These are phyloP conservation scores for Saccharata proteae DNA, from an alignment of 2,329 filamentous ascomycete genomes.

Conservation along the genomic window DNA sequence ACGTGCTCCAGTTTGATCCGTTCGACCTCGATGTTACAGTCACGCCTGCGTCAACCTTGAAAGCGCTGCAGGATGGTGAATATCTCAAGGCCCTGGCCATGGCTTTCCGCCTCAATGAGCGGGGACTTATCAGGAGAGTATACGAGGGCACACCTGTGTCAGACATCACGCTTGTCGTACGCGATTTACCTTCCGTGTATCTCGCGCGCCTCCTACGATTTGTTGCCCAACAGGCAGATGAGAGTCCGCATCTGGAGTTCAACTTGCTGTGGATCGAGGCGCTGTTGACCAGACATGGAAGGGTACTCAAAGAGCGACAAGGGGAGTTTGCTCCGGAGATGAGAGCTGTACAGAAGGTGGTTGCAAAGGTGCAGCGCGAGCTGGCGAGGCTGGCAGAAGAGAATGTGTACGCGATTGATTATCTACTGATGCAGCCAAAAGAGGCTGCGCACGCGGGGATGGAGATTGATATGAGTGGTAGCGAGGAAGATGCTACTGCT, in stretches of 20 bases:
- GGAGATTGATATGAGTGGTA: conserved; percentile 19
- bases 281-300: conserved; percentile 66
- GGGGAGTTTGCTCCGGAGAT: conserved; percentile 74
- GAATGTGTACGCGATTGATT: conserved; percentile 82
- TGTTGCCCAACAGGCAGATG: conserved; percentile 75
- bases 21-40: conserved; percentile 93
- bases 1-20: conserved; percentile 75
- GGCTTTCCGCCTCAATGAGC: conserved; percentile 91
- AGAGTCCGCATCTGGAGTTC: conserved; percentile 88
- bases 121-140: conserved; percentile 66
- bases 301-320: conserved; percentile 70
- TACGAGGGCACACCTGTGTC: conserved; percentile 70
- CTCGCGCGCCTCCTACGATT: conserved; percentile 75
- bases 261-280: conserved; percentile 88
- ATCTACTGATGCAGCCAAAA: conserved; percentile 48
- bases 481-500: conserved; percentile 16
- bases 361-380: conserved; percentile 70
- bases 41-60: conserved; percentile 57
- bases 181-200: conserved; percentile 72
- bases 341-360: conserved; percentile 66
- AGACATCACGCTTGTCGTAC: conserved; percentile 67
- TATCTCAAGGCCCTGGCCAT: conserved; percentile 90
- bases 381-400: conserved; percentile 73
- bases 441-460: conserved; percentile 15
- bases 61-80: conserved; percentile 66